These are phyloP conservation scores for Naganishia liquefaciens DNA, from an alignment of 1,284 basidiomycete species.

Conservation along the genomic window DNA sequence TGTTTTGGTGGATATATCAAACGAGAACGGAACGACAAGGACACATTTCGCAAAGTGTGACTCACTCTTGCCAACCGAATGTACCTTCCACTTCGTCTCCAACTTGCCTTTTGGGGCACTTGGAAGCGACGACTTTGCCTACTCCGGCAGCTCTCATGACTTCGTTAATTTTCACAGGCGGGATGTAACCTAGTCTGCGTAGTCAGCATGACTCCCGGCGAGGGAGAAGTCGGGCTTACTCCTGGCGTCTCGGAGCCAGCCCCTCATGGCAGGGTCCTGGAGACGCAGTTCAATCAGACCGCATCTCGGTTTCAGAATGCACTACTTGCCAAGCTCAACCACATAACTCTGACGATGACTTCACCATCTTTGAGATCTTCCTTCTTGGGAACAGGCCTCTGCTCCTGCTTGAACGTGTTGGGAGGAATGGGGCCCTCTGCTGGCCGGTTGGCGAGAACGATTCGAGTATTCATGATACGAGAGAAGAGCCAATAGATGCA, in stretches of 20 bases:
- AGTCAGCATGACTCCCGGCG: not conserved
- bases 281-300: too few relatives aligned
- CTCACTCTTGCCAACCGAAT: slow-evolving; percentile 73
- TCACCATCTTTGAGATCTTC: slow-evolving; percentile 62
- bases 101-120: slow-evolving; percentile 57
- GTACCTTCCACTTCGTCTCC: slow-evolving; percentile 59
- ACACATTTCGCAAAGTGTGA: slow-evolving; percentile 34
- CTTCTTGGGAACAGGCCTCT: slow-evolving; percentile 50
- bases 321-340: slow-evolving; percentile 62
- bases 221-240: slow-evolving; percentile 4
- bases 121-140: slow-evolving; percentile 67
- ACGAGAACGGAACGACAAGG: not conserved
- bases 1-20: not conserved
- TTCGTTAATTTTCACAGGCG: slow-evolving; percentile 73
- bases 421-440: slow-evolving; percentile 62
- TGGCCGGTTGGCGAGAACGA: slow-evolving; percentile 74
- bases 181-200: slow-evolving; percentile 47
- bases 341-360: slow-evolving; percentile 71
- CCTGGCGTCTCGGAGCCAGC: slow-evolving; percentile 29
- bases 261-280: slow-evolving; percentile 29
- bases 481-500: too few relatives aligned
- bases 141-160: slow-evolving; percentile 73
- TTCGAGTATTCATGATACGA: slow-evolving; percentile 58
- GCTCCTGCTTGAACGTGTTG: slow-evolving; percentile 64
- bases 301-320: not conserved